phyloP scores from a whole-genome alignment of 2,329 filamentous ascomycete genomes.

The Beauveria asiatica region DNA sequence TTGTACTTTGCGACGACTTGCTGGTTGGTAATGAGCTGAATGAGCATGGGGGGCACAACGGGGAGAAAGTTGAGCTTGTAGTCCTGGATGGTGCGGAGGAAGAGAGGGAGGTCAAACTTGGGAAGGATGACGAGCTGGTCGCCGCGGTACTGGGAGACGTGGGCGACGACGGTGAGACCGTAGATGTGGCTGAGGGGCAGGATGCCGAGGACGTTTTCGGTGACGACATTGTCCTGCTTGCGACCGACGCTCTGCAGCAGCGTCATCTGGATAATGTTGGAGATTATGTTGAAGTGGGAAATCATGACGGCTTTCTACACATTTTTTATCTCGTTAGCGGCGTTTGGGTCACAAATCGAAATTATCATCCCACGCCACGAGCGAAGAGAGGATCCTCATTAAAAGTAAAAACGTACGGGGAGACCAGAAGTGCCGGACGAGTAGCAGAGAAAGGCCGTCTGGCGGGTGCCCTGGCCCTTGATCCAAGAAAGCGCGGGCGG shows the following conservation, averaged over 20 bases:
- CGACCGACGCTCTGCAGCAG: constrained; percentile 34
- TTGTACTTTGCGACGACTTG: constrained; percentile 55
- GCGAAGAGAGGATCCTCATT: background rate
- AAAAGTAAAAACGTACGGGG: constrained; percentile 45
- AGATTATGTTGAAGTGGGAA: constrained; percentile 69
- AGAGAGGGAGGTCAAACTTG: constrained; percentile 65
- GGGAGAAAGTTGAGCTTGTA: constrained; percentile 61
- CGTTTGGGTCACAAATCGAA: background rate
- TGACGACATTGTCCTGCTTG: constrained; percentile 27
- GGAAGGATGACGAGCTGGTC: constrained; percentile 65
- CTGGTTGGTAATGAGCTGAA: constrained; percentile 59
- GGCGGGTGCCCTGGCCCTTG: constrained; percentile 56
- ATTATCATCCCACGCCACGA: background rate
- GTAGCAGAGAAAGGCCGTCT: constrained; percentile 70
- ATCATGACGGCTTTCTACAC: constrained; percentile 74
- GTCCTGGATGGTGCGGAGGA: constrained; percentile 55
- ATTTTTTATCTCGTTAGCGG: background rate
- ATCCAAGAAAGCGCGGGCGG: constrained; percentile 51
- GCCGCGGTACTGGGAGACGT: constrained; percentile 58
- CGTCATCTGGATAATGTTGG: constrained; percentile 59
- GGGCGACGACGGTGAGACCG: constrained; percentile 61
- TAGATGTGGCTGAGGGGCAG: constrained; percentile 80
- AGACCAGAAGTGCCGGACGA: constrained; percentile 73
- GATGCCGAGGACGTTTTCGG: constrained; percentile 52
- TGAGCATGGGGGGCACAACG: constrained; percentile 71